Base-by-base conservation (phyloP, 2,329 filamentous ascomycete genomes). In the Colletotrichum sp. region DNA sequence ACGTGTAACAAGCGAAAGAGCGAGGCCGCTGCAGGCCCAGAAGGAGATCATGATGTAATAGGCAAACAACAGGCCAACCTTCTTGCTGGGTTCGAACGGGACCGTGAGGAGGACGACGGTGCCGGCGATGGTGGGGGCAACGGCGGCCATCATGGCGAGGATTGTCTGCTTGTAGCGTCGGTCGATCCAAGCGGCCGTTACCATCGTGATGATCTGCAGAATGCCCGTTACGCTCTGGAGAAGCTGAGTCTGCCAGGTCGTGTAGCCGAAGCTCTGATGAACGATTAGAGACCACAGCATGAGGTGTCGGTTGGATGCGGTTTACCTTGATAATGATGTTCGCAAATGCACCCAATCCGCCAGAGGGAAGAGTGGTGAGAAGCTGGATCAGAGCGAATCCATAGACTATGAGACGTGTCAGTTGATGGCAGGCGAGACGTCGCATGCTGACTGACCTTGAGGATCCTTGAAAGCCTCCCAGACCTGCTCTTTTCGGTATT, bases 181-280 rank as follows among this genome's bases (percentile, higher is more conserved):
- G 16, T 93, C 92, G 6, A 95, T 81, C 89, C 89, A 95, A 0
- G 91, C 90, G 0, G 93, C 94, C 0, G 86, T 86, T 30, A 95
- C 84, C 5, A 96, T 86, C 4, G 95, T 90, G 67, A 93, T 86
- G 76, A 96, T 94, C 79, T 95, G 95, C 78, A 94, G 94, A 36
- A 90, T 90, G 9, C 94, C 94, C 0, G 95, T 86, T 0, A 95
- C 93, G 92, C 95, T 95, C 39, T 93, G 90, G 26, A 96, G 85
- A 3, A 96, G 86, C 83, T 95, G 94, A 0, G 94, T 95, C 82
- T 96, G 85, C 13, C 95, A 86, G 0, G 87, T 85, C 0, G 86
- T 88, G 80, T 95, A 96, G 0, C 92, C 85, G 72, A 96, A 92
- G 18, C 88, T 87, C 71, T 74, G 18, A 0, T 26, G n/a, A 5